phyloP scores from a whole-genome alignment of 805 yeast species.

The Nakazawaea wyomingensis region DNA sequence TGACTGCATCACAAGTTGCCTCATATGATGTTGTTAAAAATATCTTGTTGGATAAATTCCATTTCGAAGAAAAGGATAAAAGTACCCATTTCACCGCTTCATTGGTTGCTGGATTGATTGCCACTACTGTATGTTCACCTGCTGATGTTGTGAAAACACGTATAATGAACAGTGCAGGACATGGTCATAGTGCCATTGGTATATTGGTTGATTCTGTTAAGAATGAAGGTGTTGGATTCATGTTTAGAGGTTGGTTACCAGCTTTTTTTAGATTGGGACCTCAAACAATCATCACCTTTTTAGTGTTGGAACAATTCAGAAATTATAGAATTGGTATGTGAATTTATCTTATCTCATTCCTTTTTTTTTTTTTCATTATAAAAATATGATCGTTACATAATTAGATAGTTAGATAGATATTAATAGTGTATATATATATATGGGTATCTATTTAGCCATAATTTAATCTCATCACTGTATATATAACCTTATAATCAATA shows the following conservation, averaged over 20 bases:
- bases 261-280: slow-evolving; percentile 85
- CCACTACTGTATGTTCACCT: slow-evolving; percentile 89
- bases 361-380: too few relatives aligned
- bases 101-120: slow-evolving; percentile 77
- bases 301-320: slow-evolving; percentile 64
- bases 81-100: slow-evolving; percentile 77
- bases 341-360: too few relatives aligned
- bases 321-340: slow-evolving; percentile 45
- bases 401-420: too few relatives aligned
- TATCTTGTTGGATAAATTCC: slow-evolving; percentile 43
- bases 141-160: slow-evolving; percentile 89
- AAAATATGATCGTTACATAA: too few relatives aligned
- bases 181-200: slow-evolving; percentile 41
- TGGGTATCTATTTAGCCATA: too few relatives aligned
- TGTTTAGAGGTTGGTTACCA: slow-evolving; percentile 91
- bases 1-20: slow-evolving; percentile 90
- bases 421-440: too few relatives aligned
- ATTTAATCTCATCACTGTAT: too few relatives aligned
- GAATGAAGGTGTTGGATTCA: slow-evolving; percentile 69
- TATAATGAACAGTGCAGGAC: slow-evolving; percentile 64
- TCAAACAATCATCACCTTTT: slow-evolving; percentile 63
- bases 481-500: too few relatives aligned
- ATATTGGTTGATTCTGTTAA: slow-evolving; percentile 53
- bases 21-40: slow-evolving; percentile 75
- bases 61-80: slow-evolving; percentile 54